Conservation (phyloP, 1,139 yeast species). For the Sugiyamaella pinicola region DNA sequence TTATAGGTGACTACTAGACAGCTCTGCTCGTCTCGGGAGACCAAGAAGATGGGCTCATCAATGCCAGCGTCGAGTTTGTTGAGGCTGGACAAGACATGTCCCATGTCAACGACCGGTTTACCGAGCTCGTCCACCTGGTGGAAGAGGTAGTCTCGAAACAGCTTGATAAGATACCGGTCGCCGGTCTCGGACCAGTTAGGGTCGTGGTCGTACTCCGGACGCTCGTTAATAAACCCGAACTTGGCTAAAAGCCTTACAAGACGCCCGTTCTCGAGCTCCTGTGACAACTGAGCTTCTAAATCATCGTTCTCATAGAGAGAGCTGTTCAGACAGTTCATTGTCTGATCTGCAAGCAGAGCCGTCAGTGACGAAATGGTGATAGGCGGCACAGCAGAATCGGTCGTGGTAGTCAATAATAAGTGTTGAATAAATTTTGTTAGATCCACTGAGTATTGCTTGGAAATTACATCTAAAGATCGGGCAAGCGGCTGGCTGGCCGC, state of each 20-base stretch:
- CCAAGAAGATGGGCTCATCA: constrained; percentile 77
- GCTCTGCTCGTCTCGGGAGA: constrained; percentile 69
- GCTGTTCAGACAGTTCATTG: constrained; percentile 46
- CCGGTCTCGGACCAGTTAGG: constrained; percentile 76
- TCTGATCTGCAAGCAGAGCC: constrained; percentile 32
- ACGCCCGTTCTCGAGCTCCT: constrained; percentile 87
- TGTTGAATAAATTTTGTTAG: constrained; percentile 28
- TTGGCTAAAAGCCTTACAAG: constrained; percentile 80
- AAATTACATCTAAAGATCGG: constrained; percentile 29
- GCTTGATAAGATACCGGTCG: constrained; percentile 68
- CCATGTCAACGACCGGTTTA: constrained; percentile 75
- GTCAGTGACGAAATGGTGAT: constrained; percentile 23
- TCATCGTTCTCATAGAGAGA: constrained; percentile 62
- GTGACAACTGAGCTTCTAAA: constrained; percentile 64
- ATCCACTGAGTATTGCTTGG: constrained; percentile 26
- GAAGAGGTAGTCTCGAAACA: constrained; percentile 84
- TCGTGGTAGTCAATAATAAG: background rate
- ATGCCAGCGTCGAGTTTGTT: constrained; percentile 93
- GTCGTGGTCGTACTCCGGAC: constrained; percentile 65
- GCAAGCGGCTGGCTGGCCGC: constrained; percentile 32
- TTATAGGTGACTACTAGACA: constrained; percentile 36
- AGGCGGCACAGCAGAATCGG: background rate
- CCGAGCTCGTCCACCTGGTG: constrained; percentile 81
- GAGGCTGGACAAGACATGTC: constrained; percentile 74
- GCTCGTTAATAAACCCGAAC: constrained; percentile 73